phyloP scores from a whole-genome alignment of 257 asterid species.

The Nyctanthes arbortristis region DNA sequence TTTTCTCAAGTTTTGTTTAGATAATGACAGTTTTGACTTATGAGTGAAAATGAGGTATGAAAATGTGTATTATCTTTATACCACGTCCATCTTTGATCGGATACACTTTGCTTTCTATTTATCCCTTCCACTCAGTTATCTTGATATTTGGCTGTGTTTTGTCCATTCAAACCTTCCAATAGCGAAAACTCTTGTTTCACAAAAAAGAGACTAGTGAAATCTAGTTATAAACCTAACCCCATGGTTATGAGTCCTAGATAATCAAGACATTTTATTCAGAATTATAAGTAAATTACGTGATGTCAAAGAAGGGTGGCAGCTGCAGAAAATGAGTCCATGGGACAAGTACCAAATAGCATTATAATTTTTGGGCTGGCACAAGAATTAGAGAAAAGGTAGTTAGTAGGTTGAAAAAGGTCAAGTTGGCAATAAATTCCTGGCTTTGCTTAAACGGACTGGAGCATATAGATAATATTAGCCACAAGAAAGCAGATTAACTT shows the following conservation, averaged over 20 bases:
- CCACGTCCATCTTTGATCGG: constrained; percentile 19
- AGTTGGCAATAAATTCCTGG: constrained; percentile 35
- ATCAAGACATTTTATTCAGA: not conserved
- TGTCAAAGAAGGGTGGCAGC: not conserved
- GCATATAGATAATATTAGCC: constrained; percentile 34
- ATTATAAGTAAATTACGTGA: not conserved
- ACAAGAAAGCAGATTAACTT: constrained; percentile 23
- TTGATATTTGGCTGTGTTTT: constrained; percentile 26
- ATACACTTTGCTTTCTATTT: not conserved
- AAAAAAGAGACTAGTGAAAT: not conserved
- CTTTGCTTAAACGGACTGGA: constrained; percentile 40
- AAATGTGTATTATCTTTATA: constrained; percentile 17
- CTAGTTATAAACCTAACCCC: not conserved
- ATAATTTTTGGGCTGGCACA: constrained; percentile 21
- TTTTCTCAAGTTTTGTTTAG: constrained; percentile 22
- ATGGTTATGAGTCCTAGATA: not conserved
- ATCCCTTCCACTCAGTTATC: constrained; percentile 7
- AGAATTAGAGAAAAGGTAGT: not conserved
- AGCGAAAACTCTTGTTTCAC: constrained; percentile 2
- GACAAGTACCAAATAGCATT: constrained; percentile 24
- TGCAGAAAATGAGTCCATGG: constrained; percentile 10
- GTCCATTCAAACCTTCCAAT: constrained; percentile 17
- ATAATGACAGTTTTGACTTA: constrained; percentile 3
- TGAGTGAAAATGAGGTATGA: constrained; percentile 18
- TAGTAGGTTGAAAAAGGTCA: constrained; percentile 31